Evolutionary conservation across 2,329 filamentous ascomycete genomes (phyloP).

Genomic region (Colletotrichum brevisporum): DNA sequence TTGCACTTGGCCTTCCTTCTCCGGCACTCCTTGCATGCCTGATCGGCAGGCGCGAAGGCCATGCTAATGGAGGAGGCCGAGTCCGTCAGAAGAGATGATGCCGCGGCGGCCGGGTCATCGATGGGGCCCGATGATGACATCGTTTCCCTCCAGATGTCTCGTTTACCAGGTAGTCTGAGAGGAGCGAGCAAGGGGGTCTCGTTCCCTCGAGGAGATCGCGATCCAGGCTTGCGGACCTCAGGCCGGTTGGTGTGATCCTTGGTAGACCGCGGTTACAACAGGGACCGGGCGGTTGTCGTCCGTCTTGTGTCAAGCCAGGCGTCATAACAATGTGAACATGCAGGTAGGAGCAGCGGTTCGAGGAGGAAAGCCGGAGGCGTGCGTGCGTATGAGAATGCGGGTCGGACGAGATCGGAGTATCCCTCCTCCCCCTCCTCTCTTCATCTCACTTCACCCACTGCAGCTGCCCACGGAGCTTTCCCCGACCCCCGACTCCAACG

Average conservation of each 20-base stretch:
- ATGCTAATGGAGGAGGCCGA: constrained; percentile 34
- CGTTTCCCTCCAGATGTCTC: background rate
- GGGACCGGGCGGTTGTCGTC: constrained; percentile 26
- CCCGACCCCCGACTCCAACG: constrained; percentile 4
- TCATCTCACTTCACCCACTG: background rate
- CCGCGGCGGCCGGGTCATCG: constrained; percentile 9
- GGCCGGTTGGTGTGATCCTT: background rate
- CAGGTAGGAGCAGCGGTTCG: background rate
- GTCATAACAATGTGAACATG: constrained; percentile 15
- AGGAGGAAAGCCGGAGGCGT: background rate
- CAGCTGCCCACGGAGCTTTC: background rate
- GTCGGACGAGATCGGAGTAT: constrained; percentile 14
- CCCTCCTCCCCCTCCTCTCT: background rate
- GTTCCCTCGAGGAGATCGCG: background rate
- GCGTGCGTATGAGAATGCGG: constrained; percentile 4
- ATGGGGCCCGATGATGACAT: constrained; percentile 26
- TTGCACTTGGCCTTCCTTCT: constrained; percentile 57
- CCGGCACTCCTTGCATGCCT: constrained; percentile 58
- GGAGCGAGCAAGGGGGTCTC: background rate
- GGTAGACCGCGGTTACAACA: constrained; percentile 1
- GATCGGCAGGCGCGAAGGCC: constrained; percentile 47
- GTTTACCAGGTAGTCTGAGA: background rate
- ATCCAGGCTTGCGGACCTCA: constrained; percentile 1
- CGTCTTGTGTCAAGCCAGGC: background rate
- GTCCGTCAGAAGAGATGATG: constrained; percentile 5